Base-by-base conservation (phyloP, 495 filamentous ascomycete species). In the Neurospora sp. region DNA sequence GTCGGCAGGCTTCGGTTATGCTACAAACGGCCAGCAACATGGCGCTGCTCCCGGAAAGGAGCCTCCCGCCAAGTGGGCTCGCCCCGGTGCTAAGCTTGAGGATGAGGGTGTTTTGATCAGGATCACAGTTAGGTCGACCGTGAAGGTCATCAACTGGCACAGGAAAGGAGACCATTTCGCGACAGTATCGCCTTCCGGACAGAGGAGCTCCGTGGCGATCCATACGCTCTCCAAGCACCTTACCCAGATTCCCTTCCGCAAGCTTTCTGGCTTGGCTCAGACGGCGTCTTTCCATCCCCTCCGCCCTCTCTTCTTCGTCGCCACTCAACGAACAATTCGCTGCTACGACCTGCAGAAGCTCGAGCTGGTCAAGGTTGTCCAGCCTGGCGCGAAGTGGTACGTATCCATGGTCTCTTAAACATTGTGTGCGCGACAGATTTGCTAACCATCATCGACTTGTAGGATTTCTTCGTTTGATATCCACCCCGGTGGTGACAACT, bases 381-480 rank as follows among this genome's bases (percentile, higher is more conserved):
- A 95, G 78, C 96, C 96, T 9, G 96, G 96, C 76, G 93, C 94
- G 1, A 90, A 93, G 76, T 81, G 79, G 80, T 81, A 78, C 44
- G 79, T 76, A 18, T 12, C 42, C 23, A 12, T 40, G 20, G 20
- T 39, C 20, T 46, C 27, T 27, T 27, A 27, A 27, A 27, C 27
- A 27, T 27, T 27, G 27, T 27, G 27, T 27, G 2, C 27, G 27
- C 27, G 27, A 27, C 27, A 27, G 27, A 27, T 42, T 62, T 44
- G 35, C 76, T 77, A 42, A 77, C 75, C 66, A 39, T 18, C 27
- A 2, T 72, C 27, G 23, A n/a, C 42, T 44, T 59, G 18, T 73
- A 98, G 95, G 94, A 97, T 99, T 77, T 94, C 92, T 1, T 93
- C 90, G 27, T 92, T 98, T 77, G 93, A 96, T 78, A 90, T 99